Base-by-base conservation (phyloP, 768 basidiomycete genomes). In the Multifurca ochricompacta region DNA sequence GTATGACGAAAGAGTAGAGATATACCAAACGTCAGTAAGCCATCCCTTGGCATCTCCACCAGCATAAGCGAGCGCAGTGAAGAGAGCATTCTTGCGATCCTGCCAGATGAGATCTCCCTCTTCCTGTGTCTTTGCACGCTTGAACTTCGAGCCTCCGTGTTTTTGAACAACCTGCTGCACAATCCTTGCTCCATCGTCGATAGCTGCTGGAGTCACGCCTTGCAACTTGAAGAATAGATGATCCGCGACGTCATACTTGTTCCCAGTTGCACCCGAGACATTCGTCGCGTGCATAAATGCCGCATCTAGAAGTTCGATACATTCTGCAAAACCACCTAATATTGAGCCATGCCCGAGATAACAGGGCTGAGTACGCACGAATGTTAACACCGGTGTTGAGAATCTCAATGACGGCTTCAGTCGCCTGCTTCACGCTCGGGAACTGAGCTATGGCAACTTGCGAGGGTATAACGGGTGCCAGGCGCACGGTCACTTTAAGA, bases 171-270 rank as follows among this genome's bases (percentile, higher is more conserved):
- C 80, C 7, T 68, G 63, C 59, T 82, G 73, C 23, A 90, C 77
- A 18, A 73, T 68, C 40, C 77, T 73, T 0, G 85, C 79, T 0
- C 87, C 77, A 37, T 77, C 75, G 3, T 77, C 64, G 30, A 87
- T 78, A 5, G 78, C 75, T 10, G 74, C 68, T 0, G 77, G 70
- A 3, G 50, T 51, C 30, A 87, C 81, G 2, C 91, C 91, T 66
- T 93, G 90, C 48, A 96, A 78, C 67, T 95, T 94, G 77, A 97
- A 90, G 71, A 96, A 91, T 9, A 96, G 76, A 0, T 85, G 85
- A 64, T 93, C 90, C 11, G 50, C 21, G 3, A 27, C 31, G 23
- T 48, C 47, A 4, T 46, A 54, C 27, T 34, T 37, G 34, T 40
- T 45, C 36, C 36, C 39, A 4, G 35, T 40, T 30, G 36, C 40